These are phyloP conservation scores for Candida oleophila DNA, from an alignment of 805 yeast genomes.

Conservation along the genomic window DNA sequence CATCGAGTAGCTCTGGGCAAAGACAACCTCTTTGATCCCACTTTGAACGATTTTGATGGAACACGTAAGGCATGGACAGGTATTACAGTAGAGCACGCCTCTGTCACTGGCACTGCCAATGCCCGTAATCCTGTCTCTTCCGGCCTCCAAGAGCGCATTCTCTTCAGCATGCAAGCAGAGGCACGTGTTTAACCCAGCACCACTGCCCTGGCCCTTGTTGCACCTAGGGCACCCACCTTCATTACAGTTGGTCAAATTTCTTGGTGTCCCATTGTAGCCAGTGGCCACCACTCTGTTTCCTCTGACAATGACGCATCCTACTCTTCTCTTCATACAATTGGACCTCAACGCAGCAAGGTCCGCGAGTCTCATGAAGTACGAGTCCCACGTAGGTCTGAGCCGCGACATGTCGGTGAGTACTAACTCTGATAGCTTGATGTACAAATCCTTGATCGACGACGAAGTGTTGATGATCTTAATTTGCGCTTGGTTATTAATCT, in stretches of 20 bases:
- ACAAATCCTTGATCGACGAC: slow-evolving; percentile 31
- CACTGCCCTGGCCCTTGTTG: slow-evolving; percentile 63
- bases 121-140: slow-evolving; percentile 67
- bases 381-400: slow-evolving; percentile 92
- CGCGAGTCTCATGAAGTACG: slow-evolving; percentile 91
- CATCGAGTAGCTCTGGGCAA: slow-evolving; percentile 91
- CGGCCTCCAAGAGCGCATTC: slow-evolving; percentile 91
- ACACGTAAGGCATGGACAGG: slow-evolving; percentile 97
- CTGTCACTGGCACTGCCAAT: slow-evolving; percentile 6
- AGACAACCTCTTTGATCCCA: slow-evolving; percentile 89
- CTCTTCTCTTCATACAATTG: slow-evolving; percentile 96
- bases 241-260: slow-evolving; percentile 83
- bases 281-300: slow-evolving; percentile 89
- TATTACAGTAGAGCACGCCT: slow-evolving; percentile 79
- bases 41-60: slow-evolving; percentile 91
- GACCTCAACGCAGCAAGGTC: slow-evolving; percentile 89
- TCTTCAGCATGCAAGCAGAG: slow-evolving; percentile 97
- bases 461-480: slow-evolving; percentile 42
- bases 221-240: slow-evolving; percentile 96
- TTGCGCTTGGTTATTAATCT: slow-evolving; percentile 57
- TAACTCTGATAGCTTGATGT: slow-evolving; percentile 39
- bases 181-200: slow-evolving; percentile 76
- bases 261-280: slow-evolving; percentile 97
- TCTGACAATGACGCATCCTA: slow-evolving; percentile 91
- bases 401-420: slow-evolving; percentile 41